Evolutionary conservation across 176 grass and related monocot genomes (phyloP).

Genomic region (Pharus latifolius): DNA sequence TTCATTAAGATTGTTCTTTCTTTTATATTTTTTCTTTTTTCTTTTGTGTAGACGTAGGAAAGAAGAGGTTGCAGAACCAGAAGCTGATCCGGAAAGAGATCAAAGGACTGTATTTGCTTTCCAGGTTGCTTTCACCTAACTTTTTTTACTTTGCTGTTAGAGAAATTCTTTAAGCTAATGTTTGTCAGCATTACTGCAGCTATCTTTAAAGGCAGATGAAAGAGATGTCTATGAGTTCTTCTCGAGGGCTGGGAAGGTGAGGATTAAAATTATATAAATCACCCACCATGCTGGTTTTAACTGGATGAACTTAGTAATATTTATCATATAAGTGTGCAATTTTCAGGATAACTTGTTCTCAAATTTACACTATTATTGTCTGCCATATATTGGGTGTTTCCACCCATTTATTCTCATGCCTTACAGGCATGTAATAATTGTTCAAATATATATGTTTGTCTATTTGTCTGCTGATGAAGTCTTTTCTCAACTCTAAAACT

Average conservation of each 20-base stretch:
- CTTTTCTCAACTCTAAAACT: too few relatives aligned
- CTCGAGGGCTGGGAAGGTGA: conserved; percentile 97
- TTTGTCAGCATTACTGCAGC: conserved; percentile 30
- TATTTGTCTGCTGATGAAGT: too few relatives aligned
- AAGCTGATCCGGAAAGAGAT: conserved; percentile 96
- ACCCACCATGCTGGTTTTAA: neutral
- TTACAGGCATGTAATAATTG: neutral
- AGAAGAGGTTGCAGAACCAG: conserved; percentile 66
- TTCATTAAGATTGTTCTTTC: too few relatives aligned
- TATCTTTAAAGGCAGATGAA: conserved; percentile 92
- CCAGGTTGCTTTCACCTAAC: conserved; percentile 50
- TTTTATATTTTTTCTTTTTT: neutral
- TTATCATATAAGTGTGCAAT: neutral
- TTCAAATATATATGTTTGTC: too few relatives aligned
- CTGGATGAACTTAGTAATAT: neutral
- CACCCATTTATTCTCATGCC: neutral
- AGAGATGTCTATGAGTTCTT: conserved; percentile 98
- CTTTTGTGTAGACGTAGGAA: conserved; percentile 57
- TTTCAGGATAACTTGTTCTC: neutral
- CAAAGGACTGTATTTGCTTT: conserved; percentile 98
- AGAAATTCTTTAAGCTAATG: conserved; percentile 15
- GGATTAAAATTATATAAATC: neutral
- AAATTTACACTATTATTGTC: neutral
- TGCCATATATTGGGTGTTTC: neutral
- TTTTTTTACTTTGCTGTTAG: neutral